Evolutionary conservation across 75 land plant species (phyloP).

Genomic region (Chamaecyparis obtusa): DNA sequence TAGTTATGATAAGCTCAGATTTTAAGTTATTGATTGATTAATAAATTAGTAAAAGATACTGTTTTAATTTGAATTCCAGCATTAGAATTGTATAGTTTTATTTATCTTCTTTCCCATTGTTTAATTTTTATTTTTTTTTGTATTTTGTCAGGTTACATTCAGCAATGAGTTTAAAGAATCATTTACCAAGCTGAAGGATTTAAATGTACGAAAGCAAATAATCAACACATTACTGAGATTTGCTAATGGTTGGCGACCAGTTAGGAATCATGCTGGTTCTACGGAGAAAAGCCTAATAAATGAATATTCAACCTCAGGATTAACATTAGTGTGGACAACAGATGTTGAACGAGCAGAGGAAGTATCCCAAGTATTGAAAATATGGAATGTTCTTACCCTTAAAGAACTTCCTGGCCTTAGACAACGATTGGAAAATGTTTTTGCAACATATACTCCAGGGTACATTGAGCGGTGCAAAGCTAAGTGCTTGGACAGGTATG

Average conservation of each 20-base stretch:
- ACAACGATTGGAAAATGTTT: slow-evolving; percentile 45
- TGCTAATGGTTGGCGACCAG: slow-evolving; percentile 52
- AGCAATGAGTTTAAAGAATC: slow-evolving; percentile 55
- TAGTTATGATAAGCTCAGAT: neutral
- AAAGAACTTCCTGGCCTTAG: slow-evolving; percentile 30
- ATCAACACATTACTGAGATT: slow-evolving; percentile 34
- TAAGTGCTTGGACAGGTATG: slow-evolving; percentile 2
- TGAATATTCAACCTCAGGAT: slow-evolving; percentile 31
- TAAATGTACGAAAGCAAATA: slow-evolving; percentile 17
- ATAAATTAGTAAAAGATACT: neutral
- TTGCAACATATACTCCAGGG: slow-evolving; percentile 36
- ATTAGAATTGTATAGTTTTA: neutral
- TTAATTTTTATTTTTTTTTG: neutral
- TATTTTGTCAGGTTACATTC: slow-evolving; percentile 40
- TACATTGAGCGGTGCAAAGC: slow-evolving; percentile 46
- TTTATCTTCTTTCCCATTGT: neutral
- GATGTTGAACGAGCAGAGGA: slow-evolving; percentile 39
- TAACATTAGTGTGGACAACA: slow-evolving; percentile 47
- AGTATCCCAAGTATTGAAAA: slow-evolving; percentile 47
- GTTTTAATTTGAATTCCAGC: neutral
- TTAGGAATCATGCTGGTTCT: slow-evolving; percentile 7
- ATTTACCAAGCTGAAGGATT: slow-evolving; percentile 24
- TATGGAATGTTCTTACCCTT: slow-evolving; percentile 59
- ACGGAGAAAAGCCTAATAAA: slow-evolving; percentile 31
- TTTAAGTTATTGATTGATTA: neutral